Conservation (phyloP, 768 basidiomycete genomes). For the Pleurotus citrinopileatus region DNA sequence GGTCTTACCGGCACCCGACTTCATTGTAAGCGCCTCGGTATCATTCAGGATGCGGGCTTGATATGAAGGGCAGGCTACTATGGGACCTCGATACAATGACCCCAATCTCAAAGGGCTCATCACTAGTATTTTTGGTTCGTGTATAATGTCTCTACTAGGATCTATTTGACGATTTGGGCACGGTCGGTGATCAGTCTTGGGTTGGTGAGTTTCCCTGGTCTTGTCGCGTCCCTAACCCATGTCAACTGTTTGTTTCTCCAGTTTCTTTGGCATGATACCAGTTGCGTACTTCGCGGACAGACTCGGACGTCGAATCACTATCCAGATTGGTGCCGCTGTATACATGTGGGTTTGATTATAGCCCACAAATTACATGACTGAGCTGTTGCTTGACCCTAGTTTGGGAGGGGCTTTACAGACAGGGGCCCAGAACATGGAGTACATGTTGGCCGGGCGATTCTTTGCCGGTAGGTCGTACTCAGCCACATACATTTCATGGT, state of each 20-base stretch:
- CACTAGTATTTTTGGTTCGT: slow-evolving; percentile 38
- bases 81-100: slow-evolving; percentile 33
- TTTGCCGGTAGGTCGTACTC: slow-evolving; percentile 34
- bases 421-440: slow-evolving; percentile 40
- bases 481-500: neutral
- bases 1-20: slow-evolving; percentile 36
- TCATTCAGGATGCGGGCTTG: neutral
- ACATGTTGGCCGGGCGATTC: slow-evolving; percentile 50
- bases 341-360: slow-evolving; percentile 28
- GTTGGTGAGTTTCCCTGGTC: slow-evolving; percentile 25
- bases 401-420: slow-evolving; percentile 46
- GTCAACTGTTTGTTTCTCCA: too few relatives aligned
- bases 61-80: slow-evolving; percentile 21
- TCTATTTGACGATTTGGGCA: too few relatives aligned
- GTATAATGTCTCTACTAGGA: too few relatives aligned
- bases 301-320: slow-evolving; percentile 35
- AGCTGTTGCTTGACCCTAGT: slow-evolving; percentile 16
- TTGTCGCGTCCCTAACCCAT: too few relatives aligned
- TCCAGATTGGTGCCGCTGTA: slow-evolving; percentile 35
- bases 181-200: slow-evolving; percentile 34
- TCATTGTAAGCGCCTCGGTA: slow-evolving; percentile 25
- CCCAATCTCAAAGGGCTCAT: slow-evolving; percentile 36
- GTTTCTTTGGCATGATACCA: slow-evolving; percentile 42
- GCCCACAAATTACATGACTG: neutral
- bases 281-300: slow-evolving; percentile 38